These are phyloP conservation scores for Alternaria atra DNA, from an alignment of 2,329 filamentous ascomycete species.

Conservation along the genomic window DNA sequence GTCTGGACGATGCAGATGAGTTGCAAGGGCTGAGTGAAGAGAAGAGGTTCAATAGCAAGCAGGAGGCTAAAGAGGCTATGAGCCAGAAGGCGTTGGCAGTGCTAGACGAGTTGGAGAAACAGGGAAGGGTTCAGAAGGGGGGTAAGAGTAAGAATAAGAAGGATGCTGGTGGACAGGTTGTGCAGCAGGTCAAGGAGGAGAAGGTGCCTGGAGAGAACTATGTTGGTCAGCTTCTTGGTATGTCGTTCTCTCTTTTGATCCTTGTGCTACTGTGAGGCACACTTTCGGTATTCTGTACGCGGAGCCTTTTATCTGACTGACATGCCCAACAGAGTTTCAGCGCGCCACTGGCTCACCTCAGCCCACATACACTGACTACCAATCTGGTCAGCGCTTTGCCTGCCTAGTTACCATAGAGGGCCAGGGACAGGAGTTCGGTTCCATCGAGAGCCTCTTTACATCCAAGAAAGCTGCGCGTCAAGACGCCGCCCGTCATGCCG, in stretches of 20 bases:
- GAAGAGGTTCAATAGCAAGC: constrained; percentile 50
- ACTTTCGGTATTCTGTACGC: no score
- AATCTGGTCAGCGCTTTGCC: constrained; percentile 42
- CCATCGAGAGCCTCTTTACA: constrained; percentile 39
- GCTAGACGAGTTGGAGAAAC: constrained; percentile 32
- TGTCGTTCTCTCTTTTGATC: constrained; percentile 11
- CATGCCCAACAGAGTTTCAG: constrained; percentile 42
- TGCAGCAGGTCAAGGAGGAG: not conserved
- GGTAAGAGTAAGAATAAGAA: constrained; percentile 28
- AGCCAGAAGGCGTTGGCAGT: constrained; percentile 44
- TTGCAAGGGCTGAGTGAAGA: constrained; percentile 28
- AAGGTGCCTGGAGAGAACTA: constrained; percentile 33
- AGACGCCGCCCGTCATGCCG: constrained; percentile 53
- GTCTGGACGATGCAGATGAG: constrained; percentile 19
- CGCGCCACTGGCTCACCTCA: constrained; percentile 31
- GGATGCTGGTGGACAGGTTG: not conserved
- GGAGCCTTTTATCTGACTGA: not conserved
- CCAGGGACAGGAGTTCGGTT: constrained; percentile 47
- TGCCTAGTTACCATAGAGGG: constrained; percentile 42
- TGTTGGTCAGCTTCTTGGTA: constrained; percentile 52
- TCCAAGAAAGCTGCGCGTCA: constrained; percentile 55
- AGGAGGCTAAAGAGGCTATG: constrained; percentile 54
- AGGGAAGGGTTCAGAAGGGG: constrained; percentile 36
- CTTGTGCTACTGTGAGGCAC: not conserved
- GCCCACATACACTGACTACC: constrained; percentile 51